Evolutionary conservation across 768 basidiomycete species (phyloP), one percentile per base, ranked within the genome.

Genomic region (Podaxis sp.): DNA sequence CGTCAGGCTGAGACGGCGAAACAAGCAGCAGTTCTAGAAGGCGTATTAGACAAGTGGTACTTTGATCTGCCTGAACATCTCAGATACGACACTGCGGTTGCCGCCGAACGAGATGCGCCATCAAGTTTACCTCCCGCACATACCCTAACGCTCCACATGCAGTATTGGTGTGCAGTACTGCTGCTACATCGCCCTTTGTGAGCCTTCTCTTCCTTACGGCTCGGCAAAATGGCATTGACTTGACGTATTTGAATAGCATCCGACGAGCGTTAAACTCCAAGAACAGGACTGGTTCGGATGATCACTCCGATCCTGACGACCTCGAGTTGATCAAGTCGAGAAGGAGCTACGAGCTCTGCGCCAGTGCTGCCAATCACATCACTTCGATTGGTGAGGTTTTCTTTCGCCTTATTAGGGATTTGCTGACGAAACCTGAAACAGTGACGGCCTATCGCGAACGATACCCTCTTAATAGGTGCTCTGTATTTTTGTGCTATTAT

Each of bases 151-250:
- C 75, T 93, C 55, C 91, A 93, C 69, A 89, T 93, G 90, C 88
- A 91, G 68, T 93, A 92, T 69, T 93, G 92, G 92, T 90, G 89
- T 69, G 84, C 89, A 11, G 85, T 87, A 24, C 71, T 93, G 36
- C 70, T 93, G 30, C 74, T 93, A 55, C 90, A 93, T 72, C 84
- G 91, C 17, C 91, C 91, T 11, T 92, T 92, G 90, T 92, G 71
- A 76, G 89, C 78, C 24, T 56, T 46, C 53, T 39, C 44, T 52
- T 57, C 24, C 61, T 56, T 52, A 28, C 8, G 30, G 58, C 64
- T 59, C 3, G 62, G 33, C 19, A 17, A 59, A 42, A 49, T 42
- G 58, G n/a, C 49, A 28, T 62, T 68, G 57, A 71, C 24, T 38
- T 11, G 52, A 42, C 36, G 19, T 40, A 26, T 3, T 39, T 39